phyloP scores from a whole-genome alignment of 106 monocot species.

The Dendrobium officinale region DNA sequence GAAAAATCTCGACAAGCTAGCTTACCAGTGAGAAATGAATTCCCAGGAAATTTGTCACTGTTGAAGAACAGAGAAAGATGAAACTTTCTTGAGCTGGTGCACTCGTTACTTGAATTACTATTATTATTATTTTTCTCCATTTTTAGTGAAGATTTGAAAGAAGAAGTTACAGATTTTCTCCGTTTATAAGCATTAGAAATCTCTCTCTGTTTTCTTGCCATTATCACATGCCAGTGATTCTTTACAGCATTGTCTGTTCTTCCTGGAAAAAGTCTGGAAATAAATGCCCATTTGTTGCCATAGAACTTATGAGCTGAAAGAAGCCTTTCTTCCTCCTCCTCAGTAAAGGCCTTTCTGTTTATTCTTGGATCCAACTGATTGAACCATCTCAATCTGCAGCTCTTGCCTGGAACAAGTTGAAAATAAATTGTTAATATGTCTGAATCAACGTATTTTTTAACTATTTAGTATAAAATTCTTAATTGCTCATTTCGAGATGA shows the following conservation, averaged over 20 bases:
- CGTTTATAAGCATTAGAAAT: neutral
- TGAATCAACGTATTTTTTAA: neutral
- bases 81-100: neutral
- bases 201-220: slow-evolving; percentile 9
- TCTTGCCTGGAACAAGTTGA: neutral
- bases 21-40: neutral
- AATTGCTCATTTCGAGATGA: no score
- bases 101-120: no score
- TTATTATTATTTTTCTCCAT: no score
- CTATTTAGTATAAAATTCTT: no score
- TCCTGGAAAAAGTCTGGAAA: slow-evolving; percentile 1
- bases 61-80: neutral
- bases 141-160: neutral
- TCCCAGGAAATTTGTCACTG: neutral
- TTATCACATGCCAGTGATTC: slow-evolving; percentile 14
- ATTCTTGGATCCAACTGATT: slow-evolving; percentile 13
- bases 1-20: neutral
- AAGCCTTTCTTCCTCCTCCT: slow-evolving; percentile 12
- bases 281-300: slow-evolving; percentile 10
- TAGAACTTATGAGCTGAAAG: neutral
- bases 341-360: neutral
- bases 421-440: neutral
- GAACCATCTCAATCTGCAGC: slow-evolving; percentile 11
- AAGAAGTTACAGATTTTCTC: neutral
- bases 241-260: slow-evolving; percentile 13